These are phyloP conservation scores for Panaeolus papilionaceus DNA, from an alignment of 768 basidiomycete species.

Conservation along the genomic window DNA sequence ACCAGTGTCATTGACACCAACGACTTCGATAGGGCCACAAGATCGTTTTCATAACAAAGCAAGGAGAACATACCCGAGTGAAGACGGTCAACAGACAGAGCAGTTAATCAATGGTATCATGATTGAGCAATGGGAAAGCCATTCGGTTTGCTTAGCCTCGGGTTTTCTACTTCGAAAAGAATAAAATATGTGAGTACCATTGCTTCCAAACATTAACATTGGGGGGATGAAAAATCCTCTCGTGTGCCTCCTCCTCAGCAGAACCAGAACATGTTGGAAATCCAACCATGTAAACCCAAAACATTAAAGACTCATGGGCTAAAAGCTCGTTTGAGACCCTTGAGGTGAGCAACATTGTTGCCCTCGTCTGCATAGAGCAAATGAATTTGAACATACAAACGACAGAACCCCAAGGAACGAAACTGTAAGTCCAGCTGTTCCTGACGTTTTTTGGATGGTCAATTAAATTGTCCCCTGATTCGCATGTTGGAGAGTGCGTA, in stretches of 20 bases:
- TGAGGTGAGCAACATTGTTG: background rate
- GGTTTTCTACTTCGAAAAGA: background rate
- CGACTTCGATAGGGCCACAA: background rate
- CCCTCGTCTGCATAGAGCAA: background rate
- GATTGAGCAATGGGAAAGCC: too few relatives aligned
- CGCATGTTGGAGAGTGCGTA: background rate
- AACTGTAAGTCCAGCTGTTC: background rate
- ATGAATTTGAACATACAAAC: background rate
- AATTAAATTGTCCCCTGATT: background rate
- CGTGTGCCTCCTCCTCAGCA: background rate
- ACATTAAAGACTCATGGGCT: background rate
- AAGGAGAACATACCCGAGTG: background rate
- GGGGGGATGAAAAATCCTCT: background rate
- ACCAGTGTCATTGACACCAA: constrained; percentile 2
- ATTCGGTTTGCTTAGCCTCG: too few relatives aligned
- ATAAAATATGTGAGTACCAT: background rate
- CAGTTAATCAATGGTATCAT: too few relatives aligned
- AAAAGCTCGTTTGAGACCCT: background rate
- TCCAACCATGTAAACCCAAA: background rate
- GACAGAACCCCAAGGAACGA: background rate
- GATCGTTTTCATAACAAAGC: background rate
- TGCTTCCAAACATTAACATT: background rate
- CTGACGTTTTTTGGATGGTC: background rate
- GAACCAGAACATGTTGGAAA: background rate
- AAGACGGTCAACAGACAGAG: too few relatives aligned